phyloP scores from a whole-genome alignment of 2,329 filamentous ascomycete species.

The Didymosphaeria variabile region DNA sequence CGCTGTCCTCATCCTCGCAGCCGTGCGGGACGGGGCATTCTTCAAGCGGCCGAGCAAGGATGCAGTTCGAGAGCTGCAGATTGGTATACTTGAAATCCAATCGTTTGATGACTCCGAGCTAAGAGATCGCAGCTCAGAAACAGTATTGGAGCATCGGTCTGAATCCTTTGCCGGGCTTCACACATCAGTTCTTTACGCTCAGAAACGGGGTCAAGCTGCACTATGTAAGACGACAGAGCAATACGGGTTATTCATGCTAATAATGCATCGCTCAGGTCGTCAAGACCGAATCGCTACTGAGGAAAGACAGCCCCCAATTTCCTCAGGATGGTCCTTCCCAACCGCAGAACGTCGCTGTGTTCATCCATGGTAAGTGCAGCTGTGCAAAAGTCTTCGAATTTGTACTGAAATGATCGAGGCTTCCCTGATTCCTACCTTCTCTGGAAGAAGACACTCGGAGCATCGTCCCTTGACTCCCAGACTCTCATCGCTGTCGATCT shows the following conservation, averaged over 20 bases:
- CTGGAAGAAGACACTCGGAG: constrained; percentile 61
- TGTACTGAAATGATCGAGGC: constrained; percentile 37
- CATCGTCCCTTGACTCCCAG: constrained; percentile 49
- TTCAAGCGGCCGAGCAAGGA: constrained; percentile 36
- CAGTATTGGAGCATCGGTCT: constrained; percentile 64
- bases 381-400: not conserved
- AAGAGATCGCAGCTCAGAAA: constrained; percentile 55
- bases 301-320: constrained; percentile 12
- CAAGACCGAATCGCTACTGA: not conserved
- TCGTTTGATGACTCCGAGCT: constrained; percentile 1
- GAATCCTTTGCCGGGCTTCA: constrained; percentile 55
- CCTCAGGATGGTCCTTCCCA: constrained; percentile 12
- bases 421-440: constrained; percentile 68
- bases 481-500: constrained; percentile 65
- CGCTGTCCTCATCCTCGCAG: constrained; percentile 30
- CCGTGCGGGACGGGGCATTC: constrained; percentile 39
- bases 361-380: constrained; percentile 59
- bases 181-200: constrained; percentile 62
- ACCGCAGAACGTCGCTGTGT: constrained; percentile 57
- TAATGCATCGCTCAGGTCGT: not conserved
- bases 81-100: constrained; percentile 26
- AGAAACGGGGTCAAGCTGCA: constrained; percentile 62
- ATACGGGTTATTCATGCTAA: not conserved
- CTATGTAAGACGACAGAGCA: constrained; percentile 54
- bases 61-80: constrained; percentile 39